Evolutionary conservation across 1,139 yeast genomes (phyloP).

Genomic region (Suhomyces yuchorum): DNA sequence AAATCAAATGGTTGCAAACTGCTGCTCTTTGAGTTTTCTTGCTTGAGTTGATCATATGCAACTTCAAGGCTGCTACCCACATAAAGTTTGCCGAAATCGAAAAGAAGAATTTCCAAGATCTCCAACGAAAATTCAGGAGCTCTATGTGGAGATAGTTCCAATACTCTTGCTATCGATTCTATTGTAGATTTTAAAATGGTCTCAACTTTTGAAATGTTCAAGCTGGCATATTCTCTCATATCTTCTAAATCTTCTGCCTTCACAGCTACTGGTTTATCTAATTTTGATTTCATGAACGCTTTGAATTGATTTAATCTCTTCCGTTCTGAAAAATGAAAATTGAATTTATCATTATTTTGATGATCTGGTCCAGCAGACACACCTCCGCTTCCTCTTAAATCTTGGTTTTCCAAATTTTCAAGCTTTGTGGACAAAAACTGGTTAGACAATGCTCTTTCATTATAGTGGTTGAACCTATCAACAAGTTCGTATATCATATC

Average conservation of each 20-base stretch:
- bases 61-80: constrained; percentile 77
- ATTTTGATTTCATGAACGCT: constrained; percentile 41
- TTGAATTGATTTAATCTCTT: constrained; percentile 45
- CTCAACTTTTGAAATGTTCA: constrained; percentile 57
- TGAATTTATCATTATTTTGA: constrained; percentile 29
- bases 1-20: constrained; percentile 37
- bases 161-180: constrained; percentile 76
- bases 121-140: constrained; percentile 67
- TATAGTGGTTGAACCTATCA: constrained; percentile 50
- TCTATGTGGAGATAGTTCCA: constrained; percentile 69
- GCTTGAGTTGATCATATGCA: constrained; percentile 50
- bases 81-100: constrained; percentile 73
- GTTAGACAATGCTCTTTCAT: constrained; percentile 53
- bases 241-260: constrained; percentile 20
- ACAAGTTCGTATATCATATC: constrained; percentile 57
- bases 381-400: constrained; percentile 16
- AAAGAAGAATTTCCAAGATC: constrained; percentile 64
- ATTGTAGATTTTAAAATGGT: constrained; percentile 68
- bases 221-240: constrained; percentile 31
- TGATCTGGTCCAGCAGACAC: constrained; percentile 15
- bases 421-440: constrained; percentile 49
- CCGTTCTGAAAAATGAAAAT: constrained; percentile 42
- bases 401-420: constrained; percentile 35
- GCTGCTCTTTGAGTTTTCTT: constrained; percentile 30
- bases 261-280: constrained; percentile 15